Percentiles rank a stretch among this genome's conserved stretches.
These are phyloP conservation scores for Quercus suber DNA, from an alignment of 306 rosid genomes.

Conservation along the genomic window DNA sequence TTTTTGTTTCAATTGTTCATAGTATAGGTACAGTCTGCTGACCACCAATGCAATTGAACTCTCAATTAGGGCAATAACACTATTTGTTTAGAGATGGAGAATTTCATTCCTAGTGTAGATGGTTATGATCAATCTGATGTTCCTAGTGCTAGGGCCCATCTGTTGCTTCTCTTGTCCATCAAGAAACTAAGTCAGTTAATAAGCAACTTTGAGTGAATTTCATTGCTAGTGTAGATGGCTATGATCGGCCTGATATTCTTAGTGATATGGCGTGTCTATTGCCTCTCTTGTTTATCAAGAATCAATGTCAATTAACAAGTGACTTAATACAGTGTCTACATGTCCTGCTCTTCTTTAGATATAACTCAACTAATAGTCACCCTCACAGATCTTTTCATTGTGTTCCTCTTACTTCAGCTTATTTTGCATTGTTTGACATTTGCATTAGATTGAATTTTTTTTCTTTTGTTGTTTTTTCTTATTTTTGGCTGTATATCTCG, in stretches of 20 bases:
- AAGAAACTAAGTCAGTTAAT: not conserved
- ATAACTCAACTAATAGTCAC: not conserved
- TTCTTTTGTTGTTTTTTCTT: not conserved
- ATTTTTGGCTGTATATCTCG: conserved; percentile 6
- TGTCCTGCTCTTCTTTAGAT: not conserved
- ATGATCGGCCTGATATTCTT: too few relatives aligned
- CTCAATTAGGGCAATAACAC: not conserved
- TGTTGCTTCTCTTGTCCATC: not conserved
- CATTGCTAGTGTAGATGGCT: too few relatives aligned
- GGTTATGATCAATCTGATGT: not conserved
- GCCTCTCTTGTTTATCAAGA: too few relatives aligned
- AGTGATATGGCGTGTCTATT: too few relatives aligned
- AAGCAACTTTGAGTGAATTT: not conserved
- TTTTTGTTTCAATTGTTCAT: too few relatives aligned
- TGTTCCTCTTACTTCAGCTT: not conserved
- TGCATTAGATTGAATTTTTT: not conserved
- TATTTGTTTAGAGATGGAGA: not conserved
- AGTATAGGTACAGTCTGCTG: too few relatives aligned
- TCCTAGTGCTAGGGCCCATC: not conserved
- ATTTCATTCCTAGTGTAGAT: not conserved
- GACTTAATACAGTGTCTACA: not conserved
- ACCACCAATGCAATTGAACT: too few relatives aligned
- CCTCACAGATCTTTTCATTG: not conserved
- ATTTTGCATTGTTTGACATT: not conserved
- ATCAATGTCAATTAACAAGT: not conserved